A percentile compares a stretch with the other conserved stretches of the same genome.
Evolutionary conservation across 2,329 filamentous ascomycete species (phyloP).

Genomic region (Aspergillus transmontanensis): DNA sequence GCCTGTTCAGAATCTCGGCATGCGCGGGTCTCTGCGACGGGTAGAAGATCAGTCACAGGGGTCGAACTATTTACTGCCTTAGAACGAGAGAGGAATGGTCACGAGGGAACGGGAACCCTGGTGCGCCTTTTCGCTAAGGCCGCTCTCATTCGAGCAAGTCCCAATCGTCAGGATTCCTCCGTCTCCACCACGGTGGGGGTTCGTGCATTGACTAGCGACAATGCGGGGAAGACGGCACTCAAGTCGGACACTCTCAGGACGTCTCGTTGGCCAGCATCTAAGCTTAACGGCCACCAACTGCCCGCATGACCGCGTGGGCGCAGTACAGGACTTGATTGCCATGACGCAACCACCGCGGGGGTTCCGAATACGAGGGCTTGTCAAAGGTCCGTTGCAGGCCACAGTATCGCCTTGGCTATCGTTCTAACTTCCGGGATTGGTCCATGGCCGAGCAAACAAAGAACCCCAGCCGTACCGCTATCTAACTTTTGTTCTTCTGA

Average conservation of each 20-base stretch:
- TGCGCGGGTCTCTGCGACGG: neutral
- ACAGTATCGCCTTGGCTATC: neutral
- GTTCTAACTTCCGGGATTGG: neutral
- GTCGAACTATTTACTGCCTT: neutral
- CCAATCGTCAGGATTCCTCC: neutral
- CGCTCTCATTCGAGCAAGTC: neutral
- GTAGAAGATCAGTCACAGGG: neutral
- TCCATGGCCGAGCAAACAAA: neutral
- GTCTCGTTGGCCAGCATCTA: neutral
- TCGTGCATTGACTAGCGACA: conserved; percentile 1
- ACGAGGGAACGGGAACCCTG: neutral
- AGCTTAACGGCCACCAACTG: neutral
- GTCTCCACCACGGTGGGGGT: neutral
- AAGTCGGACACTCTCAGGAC: neutral
- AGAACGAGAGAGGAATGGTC: neutral
- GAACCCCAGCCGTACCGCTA: neutral
- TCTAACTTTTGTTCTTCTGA: neutral
- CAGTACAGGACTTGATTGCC: neutral
- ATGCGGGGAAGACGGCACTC: neutral
- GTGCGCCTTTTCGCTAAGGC: neutral
- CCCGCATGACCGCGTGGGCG: neutral
- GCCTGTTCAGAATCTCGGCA: neutral
- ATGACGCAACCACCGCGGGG: neutral
- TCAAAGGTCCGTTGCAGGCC: neutral
- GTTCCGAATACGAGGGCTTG: neutral